Evolutionary conservation across 202 grass and related monocot genomes (phyloP).

Genomic region (Brachypodium distachyon): DNA sequence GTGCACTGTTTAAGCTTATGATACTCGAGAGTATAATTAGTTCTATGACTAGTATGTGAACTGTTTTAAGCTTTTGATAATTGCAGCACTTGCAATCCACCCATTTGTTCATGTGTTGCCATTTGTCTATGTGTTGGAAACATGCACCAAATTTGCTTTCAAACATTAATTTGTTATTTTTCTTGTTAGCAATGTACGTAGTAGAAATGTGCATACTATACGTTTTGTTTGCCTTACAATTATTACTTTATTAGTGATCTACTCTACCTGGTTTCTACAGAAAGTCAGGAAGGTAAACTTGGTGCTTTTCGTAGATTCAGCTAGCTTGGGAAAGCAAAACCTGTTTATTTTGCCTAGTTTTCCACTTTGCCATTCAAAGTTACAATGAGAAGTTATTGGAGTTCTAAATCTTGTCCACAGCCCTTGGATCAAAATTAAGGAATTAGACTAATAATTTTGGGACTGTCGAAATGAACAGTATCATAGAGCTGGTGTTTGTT

Average conservation of each 20-base stretch:
- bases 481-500: too few species aligned
- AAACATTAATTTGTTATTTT: neutral
- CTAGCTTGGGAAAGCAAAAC: conserved; percentile 7
- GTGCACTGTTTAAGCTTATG: neutral
- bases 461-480: too few species aligned
- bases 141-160: neutral
- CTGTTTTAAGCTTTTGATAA: neutral
- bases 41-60: neutral
- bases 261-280: neutral
- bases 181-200: neutral
- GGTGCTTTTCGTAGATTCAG: neutral
- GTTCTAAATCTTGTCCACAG: too few species aligned
- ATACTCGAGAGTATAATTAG: conserved; percentile 1
- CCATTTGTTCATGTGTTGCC: neutral
- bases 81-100: neutral
- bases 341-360: too few species aligned
- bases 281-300: neutral
- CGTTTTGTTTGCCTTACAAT: neutral
- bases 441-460: too few species aligned
- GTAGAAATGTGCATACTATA: neutral
- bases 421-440: too few species aligned
- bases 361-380: too few species aligned
- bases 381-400: too few species aligned
- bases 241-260: neutral
- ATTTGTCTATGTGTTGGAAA: neutral